A percentile compares a stretch with the other conserved stretches of the same genome.
Conservation (phyloP, 257 asterid species). For the Solanum chaucha region DNA sequence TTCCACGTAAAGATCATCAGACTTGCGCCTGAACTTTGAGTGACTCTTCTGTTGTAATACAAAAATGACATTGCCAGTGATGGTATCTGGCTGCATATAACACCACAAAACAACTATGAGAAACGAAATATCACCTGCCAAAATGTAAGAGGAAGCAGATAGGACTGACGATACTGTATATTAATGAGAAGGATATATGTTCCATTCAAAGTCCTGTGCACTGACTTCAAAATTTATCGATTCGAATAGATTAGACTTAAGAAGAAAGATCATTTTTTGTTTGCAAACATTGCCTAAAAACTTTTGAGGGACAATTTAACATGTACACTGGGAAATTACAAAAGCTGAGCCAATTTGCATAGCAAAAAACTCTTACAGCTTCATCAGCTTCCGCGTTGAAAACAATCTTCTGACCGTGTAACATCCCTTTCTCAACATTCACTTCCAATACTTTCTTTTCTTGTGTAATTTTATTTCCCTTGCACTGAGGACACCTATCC, state of each 20-base stretch:
- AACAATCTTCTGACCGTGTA: constrained; percentile 20
- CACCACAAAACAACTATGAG: neutral
- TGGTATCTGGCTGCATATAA: constrained; percentile 31
- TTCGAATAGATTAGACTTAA: neutral
- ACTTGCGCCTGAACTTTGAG: constrained; percentile 20
- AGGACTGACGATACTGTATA: neutral
- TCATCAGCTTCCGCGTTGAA: constrained; percentile 34
- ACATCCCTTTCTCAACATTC: constrained; percentile 38
- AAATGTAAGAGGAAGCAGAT: neutral
- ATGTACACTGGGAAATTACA: neutral
- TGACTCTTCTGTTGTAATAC: constrained; percentile 22
- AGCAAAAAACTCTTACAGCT: constrained; percentile 15
- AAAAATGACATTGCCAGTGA: constrained; percentile 12
- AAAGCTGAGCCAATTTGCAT: neutral
- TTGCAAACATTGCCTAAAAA: neutral
- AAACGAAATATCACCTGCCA: neutral
- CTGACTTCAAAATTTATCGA: neutral
- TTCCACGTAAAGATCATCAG: constrained; percentile 21
- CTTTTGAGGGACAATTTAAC: neutral
- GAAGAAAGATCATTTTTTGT: neutral
- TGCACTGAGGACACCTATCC: constrained; percentile 34
- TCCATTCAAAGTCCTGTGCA: neutral
- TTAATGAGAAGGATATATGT: neutral
- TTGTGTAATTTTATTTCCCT: constrained; percentile 24
- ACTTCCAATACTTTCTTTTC: constrained; percentile 31